A percentile compares a stretch with the other conserved stretches of the same genome.
These are phyloP conservation scores for Blastobotrys serpentis DNA, from an alignment of 1,139 yeast genomes.

Conservation along the genomic window DNA sequence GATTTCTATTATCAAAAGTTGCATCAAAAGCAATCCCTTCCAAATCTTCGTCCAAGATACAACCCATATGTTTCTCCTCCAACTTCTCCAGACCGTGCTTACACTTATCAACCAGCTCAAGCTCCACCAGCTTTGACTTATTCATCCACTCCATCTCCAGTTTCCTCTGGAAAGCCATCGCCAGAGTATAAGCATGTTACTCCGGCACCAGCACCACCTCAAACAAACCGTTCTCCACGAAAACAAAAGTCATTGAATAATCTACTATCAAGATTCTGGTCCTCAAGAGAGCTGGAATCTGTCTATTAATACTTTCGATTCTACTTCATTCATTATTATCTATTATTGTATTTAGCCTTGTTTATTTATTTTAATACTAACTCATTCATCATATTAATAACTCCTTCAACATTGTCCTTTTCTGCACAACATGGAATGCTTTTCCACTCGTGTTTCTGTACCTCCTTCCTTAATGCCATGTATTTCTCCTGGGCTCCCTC, in stretches of 20 bases:
- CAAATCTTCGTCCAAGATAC: constrained; percentile 16
- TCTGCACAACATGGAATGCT: constrained; percentile 83
- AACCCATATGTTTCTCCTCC: constrained; percentile 20
- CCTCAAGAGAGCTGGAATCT: constrained; percentile 16
- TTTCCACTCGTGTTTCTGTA: constrained; percentile 52
- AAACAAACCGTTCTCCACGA: constrained; percentile 13
- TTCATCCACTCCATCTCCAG: constrained; percentile 19
- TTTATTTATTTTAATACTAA: constrained; percentile 8
- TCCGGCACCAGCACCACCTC: constrained; percentile 9
- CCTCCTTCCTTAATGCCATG: constrained; percentile 18
- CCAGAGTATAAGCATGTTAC: constrained; percentile 21
- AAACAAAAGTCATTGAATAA: constrained; percentile 17
- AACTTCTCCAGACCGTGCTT: constrained; percentile 18
- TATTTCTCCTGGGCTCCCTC: constrained; percentile 48
- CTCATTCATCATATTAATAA: constrained; percentile 63
- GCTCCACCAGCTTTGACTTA: constrained; percentile 13
- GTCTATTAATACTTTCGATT: constrained; percentile 12
- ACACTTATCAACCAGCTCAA: constrained; percentile 11
- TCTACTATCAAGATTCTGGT: constrained; percentile 20
- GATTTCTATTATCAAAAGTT: constrained; percentile 16
- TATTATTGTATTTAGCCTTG: constrained; percentile 2
- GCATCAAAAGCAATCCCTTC: constrained; percentile 8
- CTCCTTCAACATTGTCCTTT: constrained; percentile 65
- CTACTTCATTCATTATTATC: constrained; percentile 10
- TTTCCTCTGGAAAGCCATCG: constrained; percentile 20